Conservation (phyloP, 805 yeast species). For the Zygotorulaspora florentina region DNA sequence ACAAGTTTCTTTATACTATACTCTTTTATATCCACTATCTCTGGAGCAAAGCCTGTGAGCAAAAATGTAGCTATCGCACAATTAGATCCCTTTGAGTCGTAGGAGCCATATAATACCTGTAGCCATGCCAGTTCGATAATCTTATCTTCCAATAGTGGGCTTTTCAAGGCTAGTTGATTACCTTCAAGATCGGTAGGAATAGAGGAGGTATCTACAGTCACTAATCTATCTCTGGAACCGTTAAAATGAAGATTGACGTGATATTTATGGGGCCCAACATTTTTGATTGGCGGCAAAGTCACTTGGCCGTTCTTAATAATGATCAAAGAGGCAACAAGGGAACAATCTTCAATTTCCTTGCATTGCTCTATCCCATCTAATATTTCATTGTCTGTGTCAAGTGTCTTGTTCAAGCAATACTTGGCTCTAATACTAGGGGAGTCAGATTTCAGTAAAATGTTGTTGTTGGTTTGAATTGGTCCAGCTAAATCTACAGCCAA, state of each 20-base stretch:
- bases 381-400: slow-evolving; percentile 8
- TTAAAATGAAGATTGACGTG: slow-evolving; percentile 23
- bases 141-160: slow-evolving; percentile 17
- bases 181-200: slow-evolving; percentile 20
- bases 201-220: slow-evolving; percentile 18
- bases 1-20: slow-evolving; percentile 30
- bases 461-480: slow-evolving; percentile 20
- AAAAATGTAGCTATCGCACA: slow-evolving; percentile 64
- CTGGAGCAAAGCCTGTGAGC: slow-evolving; percentile 73
- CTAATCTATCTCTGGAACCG: slow-evolving; percentile 29
- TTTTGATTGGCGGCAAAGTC: slow-evolving; percentile 10
- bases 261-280: slow-evolving; percentile 16
- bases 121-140: slow-evolving; percentile 75
- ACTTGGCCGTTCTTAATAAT: slow-evolving; percentile 39
- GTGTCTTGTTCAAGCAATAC: slow-evolving; percentile 7
- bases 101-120: slow-evolving; percentile 53
- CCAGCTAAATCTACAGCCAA: slow-evolving; percentile 19
- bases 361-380: slow-evolving; percentile 20
- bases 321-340: slow-evolving; percentile 66
- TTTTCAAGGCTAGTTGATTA: slow-evolving; percentile 18
- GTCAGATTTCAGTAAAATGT: slow-evolving; percentile 2
- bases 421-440: slow-evolving; percentile 3
- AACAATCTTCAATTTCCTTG: slow-evolving; percentile 52
- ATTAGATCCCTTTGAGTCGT: slow-evolving; percentile 69
- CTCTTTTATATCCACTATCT: slow-evolving; percentile 38